A percentile compares a stretch with the other conserved stretches of the same genome.
phyloP scores from a whole-genome alignment of 345 rosid species.

The Populus pruinosa region DNA sequence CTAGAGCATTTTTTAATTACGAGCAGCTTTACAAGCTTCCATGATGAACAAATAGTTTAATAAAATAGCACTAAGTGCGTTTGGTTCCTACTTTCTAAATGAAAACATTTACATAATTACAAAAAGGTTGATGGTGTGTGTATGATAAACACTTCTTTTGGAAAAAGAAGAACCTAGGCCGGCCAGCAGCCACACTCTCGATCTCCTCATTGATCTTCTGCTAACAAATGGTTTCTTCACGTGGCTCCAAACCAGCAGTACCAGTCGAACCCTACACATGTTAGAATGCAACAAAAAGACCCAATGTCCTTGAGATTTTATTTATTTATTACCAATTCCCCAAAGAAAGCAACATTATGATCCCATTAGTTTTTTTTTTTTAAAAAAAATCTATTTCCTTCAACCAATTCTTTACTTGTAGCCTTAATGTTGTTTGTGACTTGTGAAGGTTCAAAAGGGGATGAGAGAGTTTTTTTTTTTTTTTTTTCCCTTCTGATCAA shows the following conservation, averaged over 20 bases:
- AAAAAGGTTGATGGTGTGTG: not conserved
- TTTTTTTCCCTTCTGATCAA: not conserved
- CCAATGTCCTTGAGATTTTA: not conserved
- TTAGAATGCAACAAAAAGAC: not conserved
- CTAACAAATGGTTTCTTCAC: not conserved
- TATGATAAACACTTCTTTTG: not conserved
- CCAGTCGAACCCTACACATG: not conserved
- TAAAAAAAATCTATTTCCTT: not conserved
- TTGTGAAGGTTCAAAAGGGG: not conserved
- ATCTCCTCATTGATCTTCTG: not conserved
- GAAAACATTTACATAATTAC: not conserved
- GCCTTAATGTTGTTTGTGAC: not conserved
- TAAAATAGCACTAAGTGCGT: not conserved
- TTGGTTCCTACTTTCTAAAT: too few relatives aligned
- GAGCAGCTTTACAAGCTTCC: not conserved
- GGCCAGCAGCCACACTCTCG: not conserved
- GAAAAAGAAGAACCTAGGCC: not conserved
- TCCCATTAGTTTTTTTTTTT: too few relatives aligned
- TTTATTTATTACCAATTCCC: not conserved
- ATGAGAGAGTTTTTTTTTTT: not conserved
- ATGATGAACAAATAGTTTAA: not conserved
- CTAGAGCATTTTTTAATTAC: not conserved
- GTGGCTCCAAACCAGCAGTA: not conserved
- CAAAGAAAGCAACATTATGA: too few relatives aligned
- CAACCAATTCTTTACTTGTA: accelerated